Conservation (phyloP, 345 rosid genomes). For the Sonneratia caseolaris region DNA sequence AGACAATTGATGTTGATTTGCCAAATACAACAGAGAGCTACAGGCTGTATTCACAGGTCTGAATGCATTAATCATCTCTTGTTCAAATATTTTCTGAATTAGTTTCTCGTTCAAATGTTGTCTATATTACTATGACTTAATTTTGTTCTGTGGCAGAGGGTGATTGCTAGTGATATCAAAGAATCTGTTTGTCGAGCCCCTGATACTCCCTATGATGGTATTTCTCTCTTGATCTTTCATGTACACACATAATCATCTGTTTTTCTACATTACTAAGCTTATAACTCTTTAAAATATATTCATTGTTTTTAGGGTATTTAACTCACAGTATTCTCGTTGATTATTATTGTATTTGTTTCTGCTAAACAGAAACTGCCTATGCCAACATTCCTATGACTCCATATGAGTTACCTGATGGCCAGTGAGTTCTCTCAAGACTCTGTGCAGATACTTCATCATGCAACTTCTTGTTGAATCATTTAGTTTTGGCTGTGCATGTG, state of each 20-base stretch:
- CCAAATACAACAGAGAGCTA: slow-evolving; percentile 90
- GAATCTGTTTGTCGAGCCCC: slow-evolving; percentile 96
- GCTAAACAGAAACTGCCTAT: slow-evolving; percentile 60
- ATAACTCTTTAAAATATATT: no score
- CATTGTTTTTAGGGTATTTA: not conserved
- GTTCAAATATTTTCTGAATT: slow-evolving; percentile 1
- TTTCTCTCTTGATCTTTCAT: slow-evolving; percentile 3
- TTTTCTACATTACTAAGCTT: no score
- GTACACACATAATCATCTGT: no score
- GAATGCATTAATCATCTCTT: slow-evolving; percentile 12
- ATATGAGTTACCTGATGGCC: slow-evolving; percentile 99
- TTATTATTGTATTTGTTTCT: not conserved
- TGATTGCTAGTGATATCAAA: slow-evolving; percentile 92
- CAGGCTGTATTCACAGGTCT: slow-evolving; percentile 83
- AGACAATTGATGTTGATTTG: slow-evolving; percentile 73
- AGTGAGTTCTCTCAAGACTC: slow-evolving; percentile 43
- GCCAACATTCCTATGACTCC: slow-evolving; percentile 97
- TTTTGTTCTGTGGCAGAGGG: slow-evolving; percentile 49
- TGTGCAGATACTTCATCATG: slow-evolving; percentile 2
- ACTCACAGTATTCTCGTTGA: not conserved
- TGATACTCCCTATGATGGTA: slow-evolving; percentile 95
- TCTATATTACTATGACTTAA: slow-evolving; percentile 4
- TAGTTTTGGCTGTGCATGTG: not conserved
- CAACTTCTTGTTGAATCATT: not conserved
- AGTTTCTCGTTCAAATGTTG: not conserved